phyloP scores from a whole-genome alignment of 257 asterid species.

The Salvia splendens region DNA sequence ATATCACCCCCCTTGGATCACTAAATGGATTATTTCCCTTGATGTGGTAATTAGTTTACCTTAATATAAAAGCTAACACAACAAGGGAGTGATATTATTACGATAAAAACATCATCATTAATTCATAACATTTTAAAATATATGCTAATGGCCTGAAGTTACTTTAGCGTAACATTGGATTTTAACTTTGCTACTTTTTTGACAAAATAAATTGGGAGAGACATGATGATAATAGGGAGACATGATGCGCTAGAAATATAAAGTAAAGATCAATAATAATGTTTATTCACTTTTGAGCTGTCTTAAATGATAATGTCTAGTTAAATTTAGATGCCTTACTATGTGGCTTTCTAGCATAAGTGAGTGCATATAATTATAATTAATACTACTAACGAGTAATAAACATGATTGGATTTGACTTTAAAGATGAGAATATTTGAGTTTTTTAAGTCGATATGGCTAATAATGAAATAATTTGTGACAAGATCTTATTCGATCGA shows the following conservation, averaged over 20 bases:
- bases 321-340: slow-evolving; percentile 3
- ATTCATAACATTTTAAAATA: slow-evolving; percentile 30
- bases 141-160: slow-evolving; percentile 34
- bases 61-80: too few relatives aligned
- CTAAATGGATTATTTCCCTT: too few relatives aligned
- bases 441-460: neutral
- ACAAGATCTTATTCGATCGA: neutral
- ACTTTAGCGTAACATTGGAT: slow-evolving; percentile 25
- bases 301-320: slow-evolving; percentile 29
- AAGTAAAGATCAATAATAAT: slow-evolving; percentile 30
- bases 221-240: neutral
- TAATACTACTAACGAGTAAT: too few relatives aligned
- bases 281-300: slow-evolving; percentile 37
- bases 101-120: slow-evolving; percentile 18
- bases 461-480: neutral
- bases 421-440: neutral
- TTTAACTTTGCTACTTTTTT: slow-evolving; percentile 11
- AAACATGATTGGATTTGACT: neutral
- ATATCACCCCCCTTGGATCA: too few relatives aligned
- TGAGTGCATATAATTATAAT: neutral
- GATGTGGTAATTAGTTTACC: too few relatives aligned
- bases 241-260: slow-evolving; percentile 15
- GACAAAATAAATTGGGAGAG: neutral
- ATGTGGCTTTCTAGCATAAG: neutral
- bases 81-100: neutral